A percentile compares a stretch with the other conserved stretches of the same genome.
Conservation (phyloP, 805 yeast genomes). For the Vanderwaltozyma tropicalis region DNA sequence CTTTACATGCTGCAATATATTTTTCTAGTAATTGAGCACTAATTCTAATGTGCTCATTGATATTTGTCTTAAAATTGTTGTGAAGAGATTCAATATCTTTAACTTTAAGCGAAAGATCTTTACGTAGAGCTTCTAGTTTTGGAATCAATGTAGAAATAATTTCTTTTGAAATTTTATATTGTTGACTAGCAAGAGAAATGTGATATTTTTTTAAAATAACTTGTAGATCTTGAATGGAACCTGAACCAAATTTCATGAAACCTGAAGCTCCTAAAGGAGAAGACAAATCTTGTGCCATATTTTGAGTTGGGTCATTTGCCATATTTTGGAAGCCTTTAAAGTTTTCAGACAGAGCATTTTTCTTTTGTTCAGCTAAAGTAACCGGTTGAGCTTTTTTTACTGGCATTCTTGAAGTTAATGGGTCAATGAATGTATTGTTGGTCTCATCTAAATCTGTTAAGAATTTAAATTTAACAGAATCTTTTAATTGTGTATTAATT, state of each 20-base stretch:
- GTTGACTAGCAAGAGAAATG: slow-evolving; percentile 44
- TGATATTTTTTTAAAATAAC: slow-evolving; percentile 56
- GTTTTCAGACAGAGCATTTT: too few species aligned
- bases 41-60: slow-evolving; percentile 49
- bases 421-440: slow-evolving; percentile 34
- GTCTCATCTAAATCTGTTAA: slow-evolving; percentile 29
- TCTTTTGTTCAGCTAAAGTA: slow-evolving; percentile 17
- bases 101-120: slow-evolving; percentile 66
- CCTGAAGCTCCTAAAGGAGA: slow-evolving; percentile 28
- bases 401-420: slow-evolving; percentile 39
- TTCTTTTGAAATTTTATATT: slow-evolving; percentile 44
- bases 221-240: slow-evolving; percentile 72
- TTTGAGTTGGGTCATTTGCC: too few species aligned
- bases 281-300: too few species aligned
- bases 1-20: slow-evolving; percentile 36
- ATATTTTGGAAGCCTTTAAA: too few species aligned
- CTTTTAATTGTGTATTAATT: slow-evolving; percentile 64
- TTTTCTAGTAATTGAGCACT: slow-evolving; percentile 48
- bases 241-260: slow-evolving; percentile 65
- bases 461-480: slow-evolving; percentile 40
- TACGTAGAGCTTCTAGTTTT: slow-evolving; percentile 46
- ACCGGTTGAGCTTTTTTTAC: slow-evolving; percentile 20
- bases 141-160: slow-evolving; percentile 46
- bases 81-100: slow-evolving; percentile 68
- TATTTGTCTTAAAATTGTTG: slow-evolving; percentile 49